Conservation (phyloP, 163 green algal species). For the Chlorella variabilis region DNA sequence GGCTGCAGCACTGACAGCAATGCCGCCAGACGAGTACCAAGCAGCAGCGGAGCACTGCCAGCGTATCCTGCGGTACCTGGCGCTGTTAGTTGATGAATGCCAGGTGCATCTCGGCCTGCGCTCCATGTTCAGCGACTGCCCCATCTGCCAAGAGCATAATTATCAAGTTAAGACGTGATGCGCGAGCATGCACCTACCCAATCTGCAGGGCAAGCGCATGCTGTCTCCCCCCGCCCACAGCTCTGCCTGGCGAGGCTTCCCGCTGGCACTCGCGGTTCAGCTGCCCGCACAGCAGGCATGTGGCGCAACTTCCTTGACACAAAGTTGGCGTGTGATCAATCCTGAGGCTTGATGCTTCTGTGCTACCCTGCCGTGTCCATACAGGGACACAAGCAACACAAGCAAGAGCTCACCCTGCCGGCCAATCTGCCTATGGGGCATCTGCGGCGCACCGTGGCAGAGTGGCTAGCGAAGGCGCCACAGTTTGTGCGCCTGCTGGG, state of each 20-base stretch:
- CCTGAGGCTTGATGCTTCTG: not conserved
- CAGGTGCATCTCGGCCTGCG: not conserved
- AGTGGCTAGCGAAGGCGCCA: constrained; percentile 13
- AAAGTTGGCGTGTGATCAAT: too few species aligned
- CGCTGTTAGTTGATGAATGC: constrained; percentile 50
- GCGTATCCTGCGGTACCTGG: constrained; percentile 57
- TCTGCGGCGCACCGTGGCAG: constrained; percentile 14
- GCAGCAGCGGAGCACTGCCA: not conserved
- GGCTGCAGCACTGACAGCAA: not conserved
- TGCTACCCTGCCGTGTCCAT: not conserved
- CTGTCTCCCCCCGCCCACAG: constrained; percentile 55
- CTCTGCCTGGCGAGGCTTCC: constrained; percentile 54
- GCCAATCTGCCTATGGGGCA: constrained; percentile 42
- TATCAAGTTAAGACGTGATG: too few species aligned
- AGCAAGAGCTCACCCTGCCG: constrained; percentile 30
- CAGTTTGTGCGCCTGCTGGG: constrained; percentile 30
- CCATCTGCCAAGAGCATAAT: too few species aligned
- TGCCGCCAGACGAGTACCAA: too few species aligned
- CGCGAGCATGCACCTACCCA: too few species aligned
- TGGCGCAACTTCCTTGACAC: not conserved
- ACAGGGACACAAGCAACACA: constrained; percentile 20
- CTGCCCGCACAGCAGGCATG: constrained; percentile 22
- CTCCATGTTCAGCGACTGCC: too few species aligned
- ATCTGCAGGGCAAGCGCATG: constrained; percentile 59
- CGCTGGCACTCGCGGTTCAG: constrained; percentile 50